These are phyloP conservation scores for Penicillium cosmopolitanum DNA, from an alignment of 495 filamentous ascomycete species.

Conservation along the genomic window DNA sequence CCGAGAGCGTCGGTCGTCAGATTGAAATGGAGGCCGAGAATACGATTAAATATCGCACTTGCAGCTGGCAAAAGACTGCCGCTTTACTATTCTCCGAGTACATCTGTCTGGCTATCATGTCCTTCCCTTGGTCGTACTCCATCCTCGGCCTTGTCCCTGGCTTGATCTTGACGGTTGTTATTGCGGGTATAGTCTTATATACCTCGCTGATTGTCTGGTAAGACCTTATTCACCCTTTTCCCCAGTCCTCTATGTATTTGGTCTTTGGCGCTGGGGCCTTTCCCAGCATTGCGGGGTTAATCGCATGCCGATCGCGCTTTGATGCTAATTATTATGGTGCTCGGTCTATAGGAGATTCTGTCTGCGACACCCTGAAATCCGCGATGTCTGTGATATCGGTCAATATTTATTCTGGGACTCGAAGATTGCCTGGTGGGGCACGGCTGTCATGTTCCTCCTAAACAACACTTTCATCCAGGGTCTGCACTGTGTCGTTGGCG, in stretches of 20 bases:
- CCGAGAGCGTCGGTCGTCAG: slow-evolving; percentile 65
- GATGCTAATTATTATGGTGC: slow-evolving; percentile 6
- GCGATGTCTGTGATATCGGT: slow-evolving; percentile 89
- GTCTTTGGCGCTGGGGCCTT: neutral
- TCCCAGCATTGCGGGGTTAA: neutral
- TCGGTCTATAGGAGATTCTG: slow-evolving; percentile 70
- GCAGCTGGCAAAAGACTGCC: slow-evolving; percentile 91
- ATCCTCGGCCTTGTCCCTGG: slow-evolving; percentile 85
- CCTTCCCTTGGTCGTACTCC: slow-evolving; percentile 88
- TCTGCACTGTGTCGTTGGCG: slow-evolving; percentile 76
- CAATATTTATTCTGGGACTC: slow-evolving; percentile 85
- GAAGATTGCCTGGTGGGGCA: slow-evolving; percentile 79
- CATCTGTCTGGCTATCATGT: slow-evolving; percentile 93
- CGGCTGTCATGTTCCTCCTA: slow-evolving; percentile 84
- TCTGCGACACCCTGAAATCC: slow-evolving; percentile 80
- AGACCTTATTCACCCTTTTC: slow-evolving; percentile 15
- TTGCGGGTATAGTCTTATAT: slow-evolving; percentile 76
- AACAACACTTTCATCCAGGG: slow-evolving; percentile 92
- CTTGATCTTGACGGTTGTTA: slow-evolving; percentile 76
- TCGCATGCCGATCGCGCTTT: neutral
- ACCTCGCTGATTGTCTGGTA: slow-evolving; percentile 83
- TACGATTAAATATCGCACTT: slow-evolving; percentile 85
- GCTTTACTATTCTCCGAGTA: slow-evolving; percentile 89
- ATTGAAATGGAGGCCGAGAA: slow-evolving; percentile 75
- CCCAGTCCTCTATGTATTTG: neutral